Conservation (phyloP, 208 protist species). For the Herpetomonas samuelpessoai region DNA sequence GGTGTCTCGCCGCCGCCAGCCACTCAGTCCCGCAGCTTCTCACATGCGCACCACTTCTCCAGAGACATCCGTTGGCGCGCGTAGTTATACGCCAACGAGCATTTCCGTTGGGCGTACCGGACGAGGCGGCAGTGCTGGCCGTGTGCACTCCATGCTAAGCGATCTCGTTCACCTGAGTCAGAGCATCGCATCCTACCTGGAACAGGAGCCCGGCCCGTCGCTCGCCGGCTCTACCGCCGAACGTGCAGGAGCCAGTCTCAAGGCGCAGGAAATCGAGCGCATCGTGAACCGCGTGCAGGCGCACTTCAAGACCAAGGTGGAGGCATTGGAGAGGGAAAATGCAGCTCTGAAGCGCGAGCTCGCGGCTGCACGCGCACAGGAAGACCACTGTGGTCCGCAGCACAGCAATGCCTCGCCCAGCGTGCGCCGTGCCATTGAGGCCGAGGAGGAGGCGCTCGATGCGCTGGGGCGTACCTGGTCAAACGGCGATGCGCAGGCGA, state of each 20-base stretch:
- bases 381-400: neutral
- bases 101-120: neutral
- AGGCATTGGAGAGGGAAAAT: constrained; percentile 32
- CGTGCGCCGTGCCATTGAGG: constrained; percentile 13
- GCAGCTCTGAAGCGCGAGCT: constrained; percentile 24
- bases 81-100: constrained; percentile 8
- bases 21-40: no score
- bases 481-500: constrained; percentile 3
- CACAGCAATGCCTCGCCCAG: neutral
- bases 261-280: constrained; percentile 76
- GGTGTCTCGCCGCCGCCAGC: no score
- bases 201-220: constrained; percentile 19
- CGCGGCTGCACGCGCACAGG: constrained; percentile 3
- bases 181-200: constrained; percentile 50
- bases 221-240: neutral
- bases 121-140: constrained; percentile 9
- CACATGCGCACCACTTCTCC: no score
- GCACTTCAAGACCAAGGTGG: constrained; percentile 62
- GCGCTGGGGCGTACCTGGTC: constrained; percentile 18
- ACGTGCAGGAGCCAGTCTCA: constrained; percentile 17
- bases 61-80: no score
- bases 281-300: constrained; percentile 77
- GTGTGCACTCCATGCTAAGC: constrained; percentile 51
- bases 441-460: constrained; percentile 28
- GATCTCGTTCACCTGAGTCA: constrained; percentile 72